phyloP scores from a whole-genome alignment of 805 yeast species.

The Monosporozyma unispora region DNA sequence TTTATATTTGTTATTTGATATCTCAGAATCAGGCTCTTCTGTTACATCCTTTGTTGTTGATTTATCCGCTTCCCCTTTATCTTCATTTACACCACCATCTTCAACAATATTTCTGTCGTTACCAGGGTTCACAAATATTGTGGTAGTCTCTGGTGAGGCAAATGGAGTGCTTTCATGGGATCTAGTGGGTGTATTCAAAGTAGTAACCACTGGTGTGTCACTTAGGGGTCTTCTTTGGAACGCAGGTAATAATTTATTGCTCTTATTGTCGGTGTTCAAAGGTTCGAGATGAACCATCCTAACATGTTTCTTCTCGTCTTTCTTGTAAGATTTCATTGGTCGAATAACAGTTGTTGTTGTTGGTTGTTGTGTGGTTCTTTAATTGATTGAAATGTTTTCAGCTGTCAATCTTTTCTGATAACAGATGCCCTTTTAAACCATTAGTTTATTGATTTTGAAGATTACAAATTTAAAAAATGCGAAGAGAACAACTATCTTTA shows the following conservation, averaged over 20 bases:
- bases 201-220: conserved; percentile 6
- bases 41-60: background rate
- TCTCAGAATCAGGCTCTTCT: background rate
- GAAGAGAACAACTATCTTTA: background rate
- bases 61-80: background rate
- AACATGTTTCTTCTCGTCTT: background rate
- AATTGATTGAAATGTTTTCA: background rate
- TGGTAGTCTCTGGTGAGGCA: conserved; percentile 1
- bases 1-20: conserved; percentile 12
- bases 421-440: no score
- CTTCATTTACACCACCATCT: background rate
- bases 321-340: background rate
- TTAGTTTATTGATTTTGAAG: no score
- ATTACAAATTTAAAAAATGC: no score
- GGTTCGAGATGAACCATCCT: background rate
- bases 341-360: background rate
- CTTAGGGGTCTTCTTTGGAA: conserved; percentile 7
- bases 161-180: conserved; percentile 1
- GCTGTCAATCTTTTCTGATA: no score
- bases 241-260: background rate
- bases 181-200: conserved; percentile 1
- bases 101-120: background rate
- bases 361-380: background rate
- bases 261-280: background rate
- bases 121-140: background rate